Evolutionary conservation across 164 flowering plant genomes (phyloP), one percentile per base, ranked within the genome.

Genomic region (Paratinospora sagittata): DNA sequence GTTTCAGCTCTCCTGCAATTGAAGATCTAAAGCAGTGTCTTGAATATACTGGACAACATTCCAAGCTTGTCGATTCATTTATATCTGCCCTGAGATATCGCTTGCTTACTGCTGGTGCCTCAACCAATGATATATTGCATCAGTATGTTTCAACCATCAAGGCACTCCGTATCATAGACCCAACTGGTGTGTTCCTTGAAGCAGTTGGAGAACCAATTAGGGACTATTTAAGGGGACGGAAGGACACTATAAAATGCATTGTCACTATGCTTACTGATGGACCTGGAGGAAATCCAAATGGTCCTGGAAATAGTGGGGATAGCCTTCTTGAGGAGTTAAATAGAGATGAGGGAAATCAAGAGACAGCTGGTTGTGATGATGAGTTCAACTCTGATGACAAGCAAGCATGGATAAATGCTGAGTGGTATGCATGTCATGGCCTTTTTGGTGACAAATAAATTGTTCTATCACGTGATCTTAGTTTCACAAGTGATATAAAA

Each of bases 201-300:
- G 90, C 99, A 63, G 98, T 95, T 67, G 93, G 98, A 34, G 97
- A 92, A 76, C 99, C 99, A 70, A 91, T 92, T 75, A 87, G 97
- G 70, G 99, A 92, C 45, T 95, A 95, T 73, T 77, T 95, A 43
- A 79, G 87, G 75, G 94, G 99, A 61, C 89, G 99, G 76, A 95
- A 91, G 77, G 99, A 95, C 78, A 95, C 98, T 43, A 87, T 92
- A 73, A 95, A 92, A 86, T 95, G 98, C 83, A 88, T 95, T 71
- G 98, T 92, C 60, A 95, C 98, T 67, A 91, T 95, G 96, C 98
- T 91, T 68, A 95, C 99, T 65, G 97, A 89, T 90, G 98, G 99
- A 24, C 84, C 86, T 77, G 90, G 92, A 57, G 98, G 97, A 47
- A 87, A 83, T 78, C 70, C 90, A 19, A 89, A 72, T 84, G 90